Base-by-base conservation (phyloP, 2,329 filamentous ascomycete genomes). In the Botrytis cinerea region DNA sequence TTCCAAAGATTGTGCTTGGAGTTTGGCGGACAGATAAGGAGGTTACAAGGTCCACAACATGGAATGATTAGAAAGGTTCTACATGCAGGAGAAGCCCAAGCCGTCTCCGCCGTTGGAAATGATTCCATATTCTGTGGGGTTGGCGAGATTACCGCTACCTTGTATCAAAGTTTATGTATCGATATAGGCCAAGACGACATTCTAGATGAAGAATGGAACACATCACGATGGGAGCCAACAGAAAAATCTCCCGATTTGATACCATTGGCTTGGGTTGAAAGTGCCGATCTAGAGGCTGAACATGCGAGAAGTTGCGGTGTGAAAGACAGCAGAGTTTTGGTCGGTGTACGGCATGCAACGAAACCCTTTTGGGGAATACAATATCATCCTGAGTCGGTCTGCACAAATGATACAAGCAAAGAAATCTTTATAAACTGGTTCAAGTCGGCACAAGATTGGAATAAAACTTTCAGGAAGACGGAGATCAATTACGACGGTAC, bases 311-410 rank as follows among this genome's bases (percentile, higher is more conserved):
- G 72, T 73, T 73, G 72, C 72, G 79, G 76, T 22, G 78, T 78
- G 35, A 79, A 81, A 63, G 78, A 80, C 73, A 74, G 75, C 20
- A 75, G 77, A n/a, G 85, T 90, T 7, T 79, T 92, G 43, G 91
- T 92, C 88, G 90, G 86, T 12, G 86, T 87, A 12, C 84, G 83
- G 74, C 91, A 93, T 79, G 81, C 74, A 16, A 76, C 78, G 4
- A 89, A 88, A 75, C 91, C 91, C 4, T 91, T 91, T 74, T 92
- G 88, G 86, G 91, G 88, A 1, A 85, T 93, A 12, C 91, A 93
- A 76, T 93, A 92, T 77, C 91, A 93, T 78, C 91, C 91, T 0
- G 91, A 93, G 79, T 92, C 90, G 0, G 86, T 89, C 45, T 93
- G 90, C 81, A 92, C 91, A 48, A 89, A 88, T 46, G 82, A 84